Base-by-base conservation (phyloP, 257 asterid species). In the Penstemon newberryi region DNA sequence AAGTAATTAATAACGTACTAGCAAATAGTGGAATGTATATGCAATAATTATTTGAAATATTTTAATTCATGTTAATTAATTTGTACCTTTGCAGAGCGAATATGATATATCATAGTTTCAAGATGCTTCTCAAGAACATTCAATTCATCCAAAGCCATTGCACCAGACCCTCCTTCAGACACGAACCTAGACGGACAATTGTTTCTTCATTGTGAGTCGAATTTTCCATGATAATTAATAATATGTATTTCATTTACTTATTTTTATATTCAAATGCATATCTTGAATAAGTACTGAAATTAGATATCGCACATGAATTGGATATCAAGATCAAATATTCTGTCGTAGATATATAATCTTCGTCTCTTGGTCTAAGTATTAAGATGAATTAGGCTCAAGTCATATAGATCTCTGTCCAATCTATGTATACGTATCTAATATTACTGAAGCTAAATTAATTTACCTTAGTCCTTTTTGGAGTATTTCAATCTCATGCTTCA, bases 381-480 rank as follows among this genome's bases (percentile, higher is more conserved):
- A 25, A 25, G 33, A 25, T 25, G 33, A 25, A 25, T 2, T 25
- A 1, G 33, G 2, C 33, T 25, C 33, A 25, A 25, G 33, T 25
- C 2, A 25, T 25, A 2, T 2, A 25, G 33, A 25, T 25, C 33
- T 25, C 2, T 1, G 33, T 2, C 33, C 33, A 25, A 25, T 25
- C 1, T 25, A 25, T 25, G 2, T 25, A 25, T 25, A 25, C 2
- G 0, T 45, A 45, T 2, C 51, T 45, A 5, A 6, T 45, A 45
- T 45, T 45, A 45, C 3, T 45, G 51, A 46, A 4, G 8, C n/a
- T 46, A 3, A 46, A 46, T 11, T 11, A 3, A 7, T 15, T 60
- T 77, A 91, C 98, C 95, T 86, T 58, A 86, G 75, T 64, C 95
- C 95, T 72, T 86, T 89, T 74, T 87, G 96, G 66, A 92, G 96